Evolutionary conservation across 208 protist genomes (phyloP).

Genomic region (Trypanosoma congolense): DNA sequence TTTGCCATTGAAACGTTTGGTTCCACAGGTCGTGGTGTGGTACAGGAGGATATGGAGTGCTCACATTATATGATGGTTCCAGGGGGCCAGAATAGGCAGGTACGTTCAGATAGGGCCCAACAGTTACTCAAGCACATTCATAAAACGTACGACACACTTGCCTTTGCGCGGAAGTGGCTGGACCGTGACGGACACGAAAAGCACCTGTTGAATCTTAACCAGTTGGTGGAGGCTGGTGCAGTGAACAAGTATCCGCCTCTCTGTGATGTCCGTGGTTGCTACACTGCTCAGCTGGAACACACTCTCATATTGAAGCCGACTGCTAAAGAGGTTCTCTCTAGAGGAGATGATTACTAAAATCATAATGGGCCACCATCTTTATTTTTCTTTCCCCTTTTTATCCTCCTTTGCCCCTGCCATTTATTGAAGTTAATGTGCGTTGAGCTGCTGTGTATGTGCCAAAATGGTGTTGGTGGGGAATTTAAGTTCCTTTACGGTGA

Average conservation of each 20-base stretch:
- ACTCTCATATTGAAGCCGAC: slow-evolving; percentile 93
- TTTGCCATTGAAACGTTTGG: slow-evolving; percentile 99
- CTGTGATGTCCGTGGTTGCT: slow-evolving; percentile 94
- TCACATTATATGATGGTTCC: slow-evolving; percentile 98
- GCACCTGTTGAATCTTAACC: slow-evolving; percentile 85
- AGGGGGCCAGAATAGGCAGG: slow-evolving; percentile 50
- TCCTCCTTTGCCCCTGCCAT: background rate
- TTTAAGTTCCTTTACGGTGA: background rate
- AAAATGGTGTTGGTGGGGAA: background rate
- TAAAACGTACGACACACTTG: slow-evolving; percentile 93
- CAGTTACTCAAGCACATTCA: slow-evolving; percentile 91
- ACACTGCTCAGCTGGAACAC: slow-evolving; percentile 98
- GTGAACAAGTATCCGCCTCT: slow-evolving; percentile 96
- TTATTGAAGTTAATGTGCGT: background rate
- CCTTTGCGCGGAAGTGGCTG: slow-evolving; percentile 97
- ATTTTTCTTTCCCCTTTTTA: background rate
- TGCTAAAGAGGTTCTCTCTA: slow-evolving; percentile 95
- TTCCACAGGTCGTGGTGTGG: slow-evolving; percentile 93
- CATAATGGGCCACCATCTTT: background rate
- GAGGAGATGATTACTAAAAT: slow-evolving; percentile 94
- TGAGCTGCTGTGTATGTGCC: background rate
- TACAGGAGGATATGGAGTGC: slow-evolving; percentile 96
- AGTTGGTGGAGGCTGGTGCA: slow-evolving; percentile 83
- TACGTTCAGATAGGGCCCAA: slow-evolving; percentile 85
- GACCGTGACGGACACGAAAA: slow-evolving; percentile 91